Base-by-base conservation (phyloP, 148 eudicot genomes). In the Vaccinium myrtillus region DNA sequence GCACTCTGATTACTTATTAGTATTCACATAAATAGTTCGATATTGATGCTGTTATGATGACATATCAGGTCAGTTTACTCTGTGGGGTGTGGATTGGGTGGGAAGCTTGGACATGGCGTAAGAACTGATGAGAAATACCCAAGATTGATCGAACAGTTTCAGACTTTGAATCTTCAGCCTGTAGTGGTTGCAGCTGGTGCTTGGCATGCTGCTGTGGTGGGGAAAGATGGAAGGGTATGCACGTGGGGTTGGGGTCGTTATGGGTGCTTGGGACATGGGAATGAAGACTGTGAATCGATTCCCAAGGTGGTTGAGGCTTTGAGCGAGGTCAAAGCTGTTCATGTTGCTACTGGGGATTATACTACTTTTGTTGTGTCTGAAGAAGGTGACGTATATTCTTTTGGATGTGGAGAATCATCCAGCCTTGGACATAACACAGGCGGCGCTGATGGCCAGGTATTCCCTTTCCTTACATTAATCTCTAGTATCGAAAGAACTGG, bases 161-260 rank as follows among this genome's bases (percentile, higher is more conserved):
- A 84, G 79, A 87, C 92, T 8, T 82, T 97, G 87, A 92, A 93
- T 81, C 90, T 97, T 81, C 92, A 97, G 87, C 99, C 99, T 5
- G 81, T 87, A 76, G 91, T 94, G 23, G 90, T 97, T 69, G 95
- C 99, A 36, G 98, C 99, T 3, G 99, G 99, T 87, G 94, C 95
- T 82, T 97, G 98, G 98, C 99, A 97, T 77, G 94, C 99, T 53
- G 99, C 98, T 16, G 98, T 95, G 25, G 98, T 94, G 16, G 94
- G 99, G 27, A 89, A 86, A 59, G 99, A 97, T 58, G 99, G 99
- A 73, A 90, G 99, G 87, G 99, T 97, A 2, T 97, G 99, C 86
- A 97, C 99, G 1, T 97, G 99, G 99, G 99, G 99, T 59, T 97
- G 99, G 99, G 98, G 99, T 1, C 92, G 95, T 27, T 90, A 97